Percentiles rank a stretch among this genome's conserved stretches.
Evolutionary conservation across 352 stramenopile genomes (phyloP).

Genomic region (Globisporangium sylvaticum): DNA sequence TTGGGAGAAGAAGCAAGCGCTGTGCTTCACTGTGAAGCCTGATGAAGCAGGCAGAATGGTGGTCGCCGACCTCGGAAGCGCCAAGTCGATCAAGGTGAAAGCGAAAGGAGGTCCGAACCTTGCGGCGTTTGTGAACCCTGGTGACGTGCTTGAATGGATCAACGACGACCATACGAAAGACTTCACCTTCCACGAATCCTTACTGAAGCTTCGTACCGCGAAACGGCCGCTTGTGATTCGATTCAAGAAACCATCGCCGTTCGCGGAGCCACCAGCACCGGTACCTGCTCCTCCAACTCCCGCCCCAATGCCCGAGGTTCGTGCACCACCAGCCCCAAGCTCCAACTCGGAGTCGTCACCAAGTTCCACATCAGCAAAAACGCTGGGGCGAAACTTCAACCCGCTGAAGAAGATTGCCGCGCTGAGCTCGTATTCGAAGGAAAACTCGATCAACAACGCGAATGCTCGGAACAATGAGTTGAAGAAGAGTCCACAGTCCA

Average conservation of each 20-base stretch:
- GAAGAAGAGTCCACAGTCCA: conserved; percentile 18
- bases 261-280: conserved; percentile 24
- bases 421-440: conserved; percentile 39
- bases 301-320: background rate
- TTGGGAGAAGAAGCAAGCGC: conserved; percentile 87
- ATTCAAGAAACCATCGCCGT: conserved; percentile 68
- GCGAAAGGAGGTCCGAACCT: conserved; percentile 56
- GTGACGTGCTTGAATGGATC: conserved; percentile 76
- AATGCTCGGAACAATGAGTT: conserved; percentile 24
- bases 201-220: conserved; percentile 81
- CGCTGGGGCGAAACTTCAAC: conserved; percentile 40
- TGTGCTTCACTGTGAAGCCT: conserved; percentile 78
- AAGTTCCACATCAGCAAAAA: background rate
- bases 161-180: conserved; percentile 76
- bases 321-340: conserved; percentile 16
- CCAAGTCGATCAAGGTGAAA: conserved; percentile 87
- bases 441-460: conserved; percentile 34
- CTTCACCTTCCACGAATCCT: conserved; percentile 73
- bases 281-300: conserved; percentile 15
- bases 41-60: conserved; percentile 64
- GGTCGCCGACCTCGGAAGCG: conserved; percentile 74
- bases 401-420: conserved; percentile 61
- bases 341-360: conserved; percentile 16
- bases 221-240: conserved; percentile 81
- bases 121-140: conserved; percentile 48